Base-by-base conservation (phyloP, 768 basidiomycete species). In the Tricholoma sp. region DNA sequence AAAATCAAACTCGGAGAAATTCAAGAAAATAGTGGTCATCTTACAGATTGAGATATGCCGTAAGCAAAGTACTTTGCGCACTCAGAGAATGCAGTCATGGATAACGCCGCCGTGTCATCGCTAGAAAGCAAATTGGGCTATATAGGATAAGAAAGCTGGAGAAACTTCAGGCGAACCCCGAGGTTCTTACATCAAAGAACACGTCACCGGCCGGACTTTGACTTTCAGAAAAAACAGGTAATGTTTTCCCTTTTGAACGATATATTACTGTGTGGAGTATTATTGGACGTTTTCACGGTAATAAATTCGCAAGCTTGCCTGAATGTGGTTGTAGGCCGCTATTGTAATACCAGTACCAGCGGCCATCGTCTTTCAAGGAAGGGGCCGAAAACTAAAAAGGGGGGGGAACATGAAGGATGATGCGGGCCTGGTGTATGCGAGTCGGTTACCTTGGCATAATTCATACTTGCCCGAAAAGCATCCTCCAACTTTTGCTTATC, bases 321-420 rank as follows among this genome's bases (percentile, higher is more conserved):
- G 81, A 75, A 65, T 91, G 89, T 1, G 86, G 76, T 60, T 90
- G 84, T 24, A 92, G 78, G 29, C 90, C 91, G 53, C 81, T 84
- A 71, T 93, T 91, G 65, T 86, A 81, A 64, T 79, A 81, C 88
- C 89, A 90, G 64, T 93, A 94, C 85, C 88, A 93, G 50, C 79
- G 80, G 14, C 78, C 80, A 63, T 91, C 88, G 12, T 83, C 75
- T 59, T 82, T 80, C 53, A 88, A 60, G 11, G 61, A 67, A 0
- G 90, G 91, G 0, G 83, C 72, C 19, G 80, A 82, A 67, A 89
- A 88, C 86, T 89, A 54, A 39, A 18, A 52, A 51, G 54, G 10
- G 4, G 49, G 4, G 49, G 46, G 31, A n/a, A 41, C 12, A 24
- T 19, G 37, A 43, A 29, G 14, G n/a, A 47, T 8, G 50, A 50